Base-by-base conservation (phyloP, 2,329 filamentous ascomycete genomes). In the Hortaea sp. region DNA sequence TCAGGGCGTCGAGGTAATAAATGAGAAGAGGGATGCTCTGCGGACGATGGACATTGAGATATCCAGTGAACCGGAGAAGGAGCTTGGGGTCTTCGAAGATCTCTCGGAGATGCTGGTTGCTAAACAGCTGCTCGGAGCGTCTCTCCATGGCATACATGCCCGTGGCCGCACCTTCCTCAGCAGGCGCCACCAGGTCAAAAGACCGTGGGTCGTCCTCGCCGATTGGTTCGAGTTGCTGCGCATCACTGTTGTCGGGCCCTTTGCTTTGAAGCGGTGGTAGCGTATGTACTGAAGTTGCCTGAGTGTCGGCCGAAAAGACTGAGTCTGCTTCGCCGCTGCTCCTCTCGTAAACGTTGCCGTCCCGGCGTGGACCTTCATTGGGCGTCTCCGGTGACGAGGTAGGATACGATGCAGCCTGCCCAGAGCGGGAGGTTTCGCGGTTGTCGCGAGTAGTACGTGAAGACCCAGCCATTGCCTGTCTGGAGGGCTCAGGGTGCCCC, bases 1-100 rank as follows among this genome's bases (percentile, higher is more conserved):
- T 89, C 47, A 80, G 63, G 0, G 82, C 76, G 54, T 86, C 81
- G 1, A 88, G 70, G 53, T 87, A 87, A 66, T 87, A 85, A 28
- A 81, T 76, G 10, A 88, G 65, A 6, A 84, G 66, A 0, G 82
- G 76, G 2, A 85, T 69, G 0, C 83, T 85, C 13, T 74, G 66
- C 5, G 81, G 78, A 39, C 81, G 72, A 39, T 75, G 69, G 4
- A 69, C 63, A 47, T 76, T 75, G 2, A 88, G 68, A 55, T 85
- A 89, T 2, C 77, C 72, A 1, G 78, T 83, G 60, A 88, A 88
- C 39, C 73, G 75, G 43, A 79, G 70, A 1, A 87, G 68, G 20
- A 82, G 72, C 5, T 74, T 66, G 0, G 81, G 76, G 47, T 85
- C 78, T 3, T 73, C 67, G 52, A 87, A 83, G 29, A 88, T 84